Percentiles rank a stretch among this genome's conserved stretches.
phyloP scores from a whole-genome alignment of 805 yeast species.

The Jamesozyma lodderae region DNA sequence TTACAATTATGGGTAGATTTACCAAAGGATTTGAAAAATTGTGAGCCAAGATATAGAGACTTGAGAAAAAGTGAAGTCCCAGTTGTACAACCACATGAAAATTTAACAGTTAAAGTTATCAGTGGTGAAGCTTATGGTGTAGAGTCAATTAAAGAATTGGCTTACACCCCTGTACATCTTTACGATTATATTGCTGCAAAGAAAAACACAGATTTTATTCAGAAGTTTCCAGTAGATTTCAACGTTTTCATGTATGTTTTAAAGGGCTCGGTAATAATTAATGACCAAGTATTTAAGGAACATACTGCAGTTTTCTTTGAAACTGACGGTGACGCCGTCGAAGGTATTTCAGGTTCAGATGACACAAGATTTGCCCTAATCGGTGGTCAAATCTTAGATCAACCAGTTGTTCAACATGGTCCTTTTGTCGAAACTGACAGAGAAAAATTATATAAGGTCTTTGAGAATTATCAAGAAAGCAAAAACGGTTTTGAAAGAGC shows the following conservation, averaged over 20 bases:
- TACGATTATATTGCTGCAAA: constrained; percentile 58
- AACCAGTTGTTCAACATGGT: constrained; percentile 76
- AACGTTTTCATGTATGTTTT: constrained; percentile 63
- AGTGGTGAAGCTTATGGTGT: constrained; percentile 72
- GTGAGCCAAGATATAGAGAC: constrained; percentile 72
- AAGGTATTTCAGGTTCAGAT: constrained; percentile 40
- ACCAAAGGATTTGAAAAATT: constrained; percentile 53
- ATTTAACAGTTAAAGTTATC: constrained; percentile 56
- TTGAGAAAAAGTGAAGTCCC: constrained; percentile 66
- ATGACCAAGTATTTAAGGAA: constrained; percentile 36
- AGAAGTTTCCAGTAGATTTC: constrained; percentile 49
- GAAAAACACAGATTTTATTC: constrained; percentile 52
- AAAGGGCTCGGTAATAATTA: constrained; percentile 48
- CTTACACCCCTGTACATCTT: constrained; percentile 73
- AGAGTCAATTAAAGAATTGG: constrained; percentile 61
- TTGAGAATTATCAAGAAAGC: constrained; percentile 60
- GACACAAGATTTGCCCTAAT: constrained; percentile 59
- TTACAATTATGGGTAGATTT: constrained; percentile 85
- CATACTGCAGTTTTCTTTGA: constrained; percentile 55
- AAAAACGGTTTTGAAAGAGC: constrained; percentile 64
- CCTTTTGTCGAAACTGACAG: constrained; percentile 77
- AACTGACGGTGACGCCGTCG: constrained; percentile 54
- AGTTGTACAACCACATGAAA: constrained; percentile 48
- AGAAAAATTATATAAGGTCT: constrained; percentile 59
- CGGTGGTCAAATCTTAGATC: constrained; percentile 68